These are phyloP conservation scores for Tetrapisispora arboricola DNA, from an alignment of 805 yeast genomes.

Conservation along the genomic window DNA sequence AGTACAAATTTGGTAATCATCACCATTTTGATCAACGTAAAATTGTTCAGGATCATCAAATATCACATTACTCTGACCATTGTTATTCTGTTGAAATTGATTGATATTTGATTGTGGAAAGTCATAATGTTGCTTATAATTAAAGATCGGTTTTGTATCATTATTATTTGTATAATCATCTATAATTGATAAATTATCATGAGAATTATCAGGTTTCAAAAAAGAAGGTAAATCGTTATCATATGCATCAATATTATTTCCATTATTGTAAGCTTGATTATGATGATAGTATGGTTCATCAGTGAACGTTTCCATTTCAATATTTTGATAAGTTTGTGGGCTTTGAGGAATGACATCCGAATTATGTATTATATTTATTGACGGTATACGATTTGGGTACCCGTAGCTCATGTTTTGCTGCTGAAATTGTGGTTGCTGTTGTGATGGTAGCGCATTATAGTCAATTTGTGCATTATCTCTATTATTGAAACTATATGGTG, in stretches of 20 bases:
- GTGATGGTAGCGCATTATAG: no score
- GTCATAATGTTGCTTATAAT: background rate
- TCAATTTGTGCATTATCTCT: no score
- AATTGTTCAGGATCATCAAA: slow-evolving; percentile 18
- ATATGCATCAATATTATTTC: background rate
- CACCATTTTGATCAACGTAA: slow-evolving; percentile 27
- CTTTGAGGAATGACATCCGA: slow-evolving; percentile 3
- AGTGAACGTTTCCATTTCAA: background rate
- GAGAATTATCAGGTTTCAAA: background rate
- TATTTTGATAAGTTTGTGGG: background rate
- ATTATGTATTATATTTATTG: slow-evolving; percentile 1
- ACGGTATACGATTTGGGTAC: slow-evolving; percentile 1
- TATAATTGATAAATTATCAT: background rate
- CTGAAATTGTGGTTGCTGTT: no score
- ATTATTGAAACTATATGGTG: background rate
- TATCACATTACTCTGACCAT: background rate
- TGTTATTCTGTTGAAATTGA: background rate
- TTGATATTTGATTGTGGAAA: background rate
- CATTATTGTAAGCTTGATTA: background rate
- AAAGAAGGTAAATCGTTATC: background rate
- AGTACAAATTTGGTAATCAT: slow-evolving; percentile 28
- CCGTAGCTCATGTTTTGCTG: background rate
- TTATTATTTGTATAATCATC: slow-evolving; percentile 1
- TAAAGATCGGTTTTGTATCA: slow-evolving; percentile 4
- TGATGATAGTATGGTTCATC: slow-evolving; percentile 2